Evolutionary conservation across 805 yeast genomes (phyloP), one percentile per base, ranked within the genome.

Genomic region (Saccharomycopsis babjevae): DNA sequence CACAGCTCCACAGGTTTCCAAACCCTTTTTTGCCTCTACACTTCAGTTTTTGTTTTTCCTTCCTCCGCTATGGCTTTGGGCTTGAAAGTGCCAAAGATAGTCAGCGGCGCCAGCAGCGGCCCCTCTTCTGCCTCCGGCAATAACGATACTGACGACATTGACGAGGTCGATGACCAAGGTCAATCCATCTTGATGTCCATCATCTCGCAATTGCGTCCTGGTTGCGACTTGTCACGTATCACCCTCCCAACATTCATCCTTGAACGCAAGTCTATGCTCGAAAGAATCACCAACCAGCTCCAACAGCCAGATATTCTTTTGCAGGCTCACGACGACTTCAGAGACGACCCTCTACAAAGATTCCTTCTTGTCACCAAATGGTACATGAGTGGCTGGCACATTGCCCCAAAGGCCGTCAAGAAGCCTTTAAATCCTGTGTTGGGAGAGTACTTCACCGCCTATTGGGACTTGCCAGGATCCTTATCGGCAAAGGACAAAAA

Each of bases 331-430:
- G 68, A 68, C 2, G 74, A 80, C 2, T 46, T 22, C 32, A 46
- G 52, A 22, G 70, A 71, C 1, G 88, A 88, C 65, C 83, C 85
- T 1, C 68, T 86, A 25, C 78, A 82, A 61, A 80, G 98, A 61
- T 92, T 94, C 67, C 69, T 89, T 6, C 75, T 81, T 54, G 85
- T 93, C 7, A 85, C 88, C 25, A 83, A 84, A 68, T 93, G 97
- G 97, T 94, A 94, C 71, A 78, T 94, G 72, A 83, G 97, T 2
- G 90, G 96, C 56, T 94, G 98, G 98, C 97, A 94, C 70, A 94
- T 94, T 71, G 94, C 97, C 1, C 99, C 98, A 34, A 93, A 93
- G 71, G 99, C 98, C 3, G 99, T 94, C 16, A 94, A 94, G 72
- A 94, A 94, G 73, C 99, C 99, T 0, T 77, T 94, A 68, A 94